These are phyloP conservation scores for Drosera spatulata DNA, from an alignment of 179 eudicot genomes.

Conservation along the genomic window DNA sequence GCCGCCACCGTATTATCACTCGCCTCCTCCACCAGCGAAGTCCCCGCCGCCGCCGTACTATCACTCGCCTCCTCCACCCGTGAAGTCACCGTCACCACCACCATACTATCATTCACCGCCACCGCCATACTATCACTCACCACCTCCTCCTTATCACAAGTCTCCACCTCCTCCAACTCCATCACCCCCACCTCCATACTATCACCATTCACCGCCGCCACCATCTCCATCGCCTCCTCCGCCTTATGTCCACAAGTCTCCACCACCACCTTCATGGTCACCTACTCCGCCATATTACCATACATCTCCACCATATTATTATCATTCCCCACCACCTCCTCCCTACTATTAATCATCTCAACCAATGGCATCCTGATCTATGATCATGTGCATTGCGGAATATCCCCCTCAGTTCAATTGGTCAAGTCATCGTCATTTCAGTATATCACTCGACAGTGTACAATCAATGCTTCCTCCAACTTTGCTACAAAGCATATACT, in stretches of 20 bases:
- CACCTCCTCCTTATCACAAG: conserved; percentile 1
- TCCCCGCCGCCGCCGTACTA: conserved; percentile 2
- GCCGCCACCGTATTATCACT: neutral
- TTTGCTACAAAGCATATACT: too few relatives aligned
- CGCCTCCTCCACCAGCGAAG: neutral
- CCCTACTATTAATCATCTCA: neutral
- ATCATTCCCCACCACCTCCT: neutral
- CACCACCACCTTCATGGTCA: neutral
- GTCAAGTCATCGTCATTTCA: neutral
- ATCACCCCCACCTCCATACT: neutral
- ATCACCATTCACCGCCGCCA: conserved; percentile 1
- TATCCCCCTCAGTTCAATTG: neutral
- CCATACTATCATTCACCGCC: neutral
- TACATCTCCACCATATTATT: neutral
- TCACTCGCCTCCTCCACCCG: conserved; percentile 1
- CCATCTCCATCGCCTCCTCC: conserved; percentile 1
- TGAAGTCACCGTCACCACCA: neutral
- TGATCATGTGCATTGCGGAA: neutral
- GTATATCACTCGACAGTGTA: too few relatives aligned
- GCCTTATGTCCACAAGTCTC: neutral
- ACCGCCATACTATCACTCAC: neutral
- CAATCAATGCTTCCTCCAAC: too few relatives aligned
- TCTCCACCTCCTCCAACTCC: too few relatives aligned
- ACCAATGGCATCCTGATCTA: neutral
- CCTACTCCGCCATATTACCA: conserved; percentile 4